phyloP scores from a whole-genome alignment of 2,329 filamentous ascomycete genomes.

The Tolypocladium sp. region DNA sequence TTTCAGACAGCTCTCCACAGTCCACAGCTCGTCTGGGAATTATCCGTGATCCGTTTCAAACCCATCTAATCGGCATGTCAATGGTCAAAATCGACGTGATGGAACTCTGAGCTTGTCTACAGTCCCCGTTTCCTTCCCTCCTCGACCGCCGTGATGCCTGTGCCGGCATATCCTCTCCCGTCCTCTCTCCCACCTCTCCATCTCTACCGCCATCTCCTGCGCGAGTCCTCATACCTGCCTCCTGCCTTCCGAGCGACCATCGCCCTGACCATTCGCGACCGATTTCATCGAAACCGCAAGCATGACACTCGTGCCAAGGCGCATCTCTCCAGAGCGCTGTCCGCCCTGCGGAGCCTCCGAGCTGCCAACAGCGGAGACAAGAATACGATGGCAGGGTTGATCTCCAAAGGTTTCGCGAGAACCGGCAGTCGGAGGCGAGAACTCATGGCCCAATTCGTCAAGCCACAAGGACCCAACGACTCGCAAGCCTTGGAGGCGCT shows the following conservation, averaged over 20 bases:
- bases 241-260: conserved; percentile 36
- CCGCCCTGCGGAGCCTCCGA: conserved; percentile 36
- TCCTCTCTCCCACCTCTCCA: conserved; percentile 15
- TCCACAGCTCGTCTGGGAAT: background rate
- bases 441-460: conserved; percentile 32
- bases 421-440: conserved; percentile 39
- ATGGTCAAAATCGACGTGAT: background rate
- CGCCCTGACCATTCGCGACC: conserved; percentile 29
- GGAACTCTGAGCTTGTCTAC: background rate
- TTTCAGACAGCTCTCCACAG: background rate
- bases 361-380: conserved; percentile 44
- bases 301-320: conserved; percentile 16
- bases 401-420: conserved; percentile 43
- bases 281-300: conserved; percentile 33
- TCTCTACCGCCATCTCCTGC: conserved; percentile 50
- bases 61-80: background rate
- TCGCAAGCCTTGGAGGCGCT: conserved; percentile 29
- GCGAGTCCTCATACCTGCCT: conserved; percentile 52
- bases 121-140: background rate
- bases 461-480: conserved; percentile 25
- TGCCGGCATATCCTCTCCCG: conserved; percentile 15
- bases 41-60: background rate
- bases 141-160: conserved; percentile 15
- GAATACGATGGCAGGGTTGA: conserved; percentile 35
- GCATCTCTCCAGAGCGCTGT: conserved; percentile 30